These are phyloP conservation scores for Aspergillus tubingensis DNA, from an alignment of 2,329 filamentous ascomycete species.

Conservation along the genomic window DNA sequence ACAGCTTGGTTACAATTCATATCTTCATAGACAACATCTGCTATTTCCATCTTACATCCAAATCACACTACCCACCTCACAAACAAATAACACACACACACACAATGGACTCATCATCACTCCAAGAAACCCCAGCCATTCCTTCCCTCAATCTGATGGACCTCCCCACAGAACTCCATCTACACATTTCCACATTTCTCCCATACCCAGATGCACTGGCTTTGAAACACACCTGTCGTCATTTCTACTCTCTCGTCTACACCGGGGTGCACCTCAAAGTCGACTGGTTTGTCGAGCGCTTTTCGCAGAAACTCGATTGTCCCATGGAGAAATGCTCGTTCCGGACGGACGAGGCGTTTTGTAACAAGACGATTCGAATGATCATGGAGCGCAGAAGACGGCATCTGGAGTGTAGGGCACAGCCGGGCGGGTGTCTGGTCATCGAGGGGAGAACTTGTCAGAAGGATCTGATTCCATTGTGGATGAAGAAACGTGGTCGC, in stretches of 20 bases:
- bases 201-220: slow-evolving; percentile 71
- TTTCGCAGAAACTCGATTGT: slow-evolving; percentile 65
- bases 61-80: not conserved
- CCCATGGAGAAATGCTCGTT: slow-evolving; percentile 55
- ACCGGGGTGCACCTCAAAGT: slow-evolving; percentile 68
- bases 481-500: slow-evolving; percentile 28
- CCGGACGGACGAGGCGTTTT: slow-evolving; percentile 46
- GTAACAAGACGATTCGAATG: slow-evolving; percentile 39
- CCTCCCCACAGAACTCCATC: slow-evolving; percentile 68
- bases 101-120: slow-evolving; percentile 6
- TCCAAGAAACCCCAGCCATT: not conserved
- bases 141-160: slow-evolving; percentile 43
- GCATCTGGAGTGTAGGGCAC: slow-evolving; percentile 42
- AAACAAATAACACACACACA: not conserved
- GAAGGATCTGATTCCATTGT: slow-evolving; percentile 30
- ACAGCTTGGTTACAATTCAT: not conserved
- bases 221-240: slow-evolving; percentile 65
- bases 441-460: slow-evolving; percentile 39
- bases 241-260: slow-evolving; percentile 66
- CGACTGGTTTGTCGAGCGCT: slow-evolving; percentile 67
- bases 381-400: slow-evolving; percentile 46
- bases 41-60: not conserved
- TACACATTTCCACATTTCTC: slow-evolving; percentile 62
- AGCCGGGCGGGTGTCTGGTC: slow-evolving; percentile 39
- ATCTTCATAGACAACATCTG: not conserved